Percentiles rank a stretch among this genome's conserved stretches.
Conservation (phyloP, 2,329 filamentous ascomycete species). For the Colletotrichum tropicicola region DNA sequence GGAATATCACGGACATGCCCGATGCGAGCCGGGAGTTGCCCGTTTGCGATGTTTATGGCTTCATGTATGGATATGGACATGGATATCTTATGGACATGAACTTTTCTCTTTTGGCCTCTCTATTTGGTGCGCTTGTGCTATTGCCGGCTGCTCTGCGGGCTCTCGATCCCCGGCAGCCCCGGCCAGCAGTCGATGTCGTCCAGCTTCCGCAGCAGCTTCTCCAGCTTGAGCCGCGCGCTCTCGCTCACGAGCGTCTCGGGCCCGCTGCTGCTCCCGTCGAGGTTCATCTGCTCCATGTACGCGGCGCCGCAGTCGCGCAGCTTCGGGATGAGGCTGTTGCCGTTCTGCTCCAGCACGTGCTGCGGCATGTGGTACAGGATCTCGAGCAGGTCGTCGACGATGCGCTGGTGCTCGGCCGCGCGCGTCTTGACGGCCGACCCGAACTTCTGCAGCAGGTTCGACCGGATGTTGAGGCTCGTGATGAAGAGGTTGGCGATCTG, state of each 20-base stretch:
- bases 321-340: slow-evolving; percentile 44
- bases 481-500: slow-evolving; percentile 48
- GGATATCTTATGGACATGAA: neutral
- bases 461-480: slow-evolving; percentile 46
- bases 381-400: slow-evolving; percentile 46
- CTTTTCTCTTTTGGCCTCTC: neutral
- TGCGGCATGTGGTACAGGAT: slow-evolving; percentile 44
- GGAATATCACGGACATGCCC: neutral
- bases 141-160: slow-evolving; percentile 3
- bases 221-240: slow-evolving; percentile 34
- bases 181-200: slow-evolving; percentile 43
- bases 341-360: slow-evolving; percentile 44
- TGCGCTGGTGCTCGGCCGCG: slow-evolving; percentile 38
- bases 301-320: slow-evolving; percentile 46
- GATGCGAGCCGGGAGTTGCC: no score
- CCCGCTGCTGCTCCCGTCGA: slow-evolving; percentile 4
- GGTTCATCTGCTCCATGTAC: slow-evolving; percentile 38
- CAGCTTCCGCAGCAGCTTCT: slow-evolving; percentile 39
- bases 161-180: slow-evolving; percentile 21
- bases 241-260: slow-evolving; percentile 24
- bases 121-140: neutral
- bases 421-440: slow-evolving; percentile 25
- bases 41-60: no score
- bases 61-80: no score
- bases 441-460: slow-evolving; percentile 45